These are phyloP conservation scores for Amylocystis lapponica DNA, from an alignment of 768 basidiomycete genomes.

Conservation along the genomic window DNA sequence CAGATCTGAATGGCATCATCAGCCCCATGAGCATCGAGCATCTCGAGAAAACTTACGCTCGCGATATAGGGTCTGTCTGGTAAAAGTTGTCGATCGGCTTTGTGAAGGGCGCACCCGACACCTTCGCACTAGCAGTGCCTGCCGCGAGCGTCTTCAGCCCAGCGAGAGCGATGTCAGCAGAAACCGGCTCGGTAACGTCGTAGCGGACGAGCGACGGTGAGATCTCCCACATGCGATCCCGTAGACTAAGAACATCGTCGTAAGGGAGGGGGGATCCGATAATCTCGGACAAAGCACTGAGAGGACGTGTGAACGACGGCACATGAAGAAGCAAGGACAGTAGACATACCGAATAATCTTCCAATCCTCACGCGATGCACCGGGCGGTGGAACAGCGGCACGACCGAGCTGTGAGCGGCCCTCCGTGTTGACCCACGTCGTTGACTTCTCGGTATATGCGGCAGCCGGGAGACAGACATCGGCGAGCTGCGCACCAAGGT, in stretches of 20 bases:
- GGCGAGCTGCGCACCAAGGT: constrained; percentile 93
- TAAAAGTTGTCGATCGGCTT: constrained; percentile 93
- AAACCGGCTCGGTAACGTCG: constrained; percentile 74
- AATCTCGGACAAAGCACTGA: constrained; percentile 84
- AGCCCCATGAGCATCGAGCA: constrained; percentile 4
- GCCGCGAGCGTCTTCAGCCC: constrained; percentile 60
- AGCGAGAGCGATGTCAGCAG: constrained; percentile 59
- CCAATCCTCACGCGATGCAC: constrained; percentile 94
- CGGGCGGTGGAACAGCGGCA: constrained; percentile 91
- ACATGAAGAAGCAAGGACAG: background rate
- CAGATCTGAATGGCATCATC: constrained; percentile 47
- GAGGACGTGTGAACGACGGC: background rate
- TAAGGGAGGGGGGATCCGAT: constrained; percentile 81
- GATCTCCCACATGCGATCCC: constrained; percentile 96
- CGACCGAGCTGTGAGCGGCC: constrained; percentile 88
- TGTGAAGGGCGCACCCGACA: constrained; percentile 54
- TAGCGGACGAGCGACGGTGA: constrained; percentile 86
- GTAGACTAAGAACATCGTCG: constrained; percentile 75
- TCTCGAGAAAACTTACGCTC: constrained; percentile 59
- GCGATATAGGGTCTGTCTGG: constrained; percentile 90
- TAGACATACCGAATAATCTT: constrained; percentile 79
- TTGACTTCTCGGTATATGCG: constrained; percentile 90
- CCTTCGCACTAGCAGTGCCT: constrained; percentile 48
- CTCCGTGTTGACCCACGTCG: constrained; percentile 97
- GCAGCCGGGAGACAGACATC: constrained; percentile 91